phyloP scores from a whole-genome alignment of 208 protist genomes.

The Acanthamoeba lugdunensis region DNA sequence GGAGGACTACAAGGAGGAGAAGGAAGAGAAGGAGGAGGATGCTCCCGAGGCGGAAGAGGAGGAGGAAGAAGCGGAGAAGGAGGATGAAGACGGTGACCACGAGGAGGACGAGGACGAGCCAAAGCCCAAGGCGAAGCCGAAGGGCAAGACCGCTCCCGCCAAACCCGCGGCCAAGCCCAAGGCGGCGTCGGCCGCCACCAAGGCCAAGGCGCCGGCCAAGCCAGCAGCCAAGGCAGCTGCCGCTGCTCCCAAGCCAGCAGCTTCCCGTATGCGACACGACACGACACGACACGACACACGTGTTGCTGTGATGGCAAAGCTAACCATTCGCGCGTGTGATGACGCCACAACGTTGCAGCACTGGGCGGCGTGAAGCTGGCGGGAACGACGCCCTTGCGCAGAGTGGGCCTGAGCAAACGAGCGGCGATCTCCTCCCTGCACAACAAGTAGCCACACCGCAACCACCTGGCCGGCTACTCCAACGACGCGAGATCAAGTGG shows the following conservation, averaged over 20 bases:
- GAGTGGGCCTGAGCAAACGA: conserved; percentile 27
- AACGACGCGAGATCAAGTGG: background rate
- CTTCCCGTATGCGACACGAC: background rate
- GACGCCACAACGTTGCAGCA: background rate
- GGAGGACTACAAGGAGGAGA: background rate
- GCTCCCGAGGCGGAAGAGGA: background rate
- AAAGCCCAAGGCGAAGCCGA: background rate
- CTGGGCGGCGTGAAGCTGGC: conserved; percentile 25
- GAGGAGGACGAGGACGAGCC: background rate
- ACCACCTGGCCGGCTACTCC: no score
- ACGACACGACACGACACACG: background rate
- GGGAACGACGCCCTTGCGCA: background rate
- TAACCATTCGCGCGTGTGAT: background rate
- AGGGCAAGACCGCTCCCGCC: background rate
- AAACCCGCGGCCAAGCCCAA: background rate
- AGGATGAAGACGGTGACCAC: background rate
- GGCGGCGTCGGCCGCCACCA: background rate
- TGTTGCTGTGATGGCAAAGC: background rate
- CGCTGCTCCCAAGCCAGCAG: background rate
- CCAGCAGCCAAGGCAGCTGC: background rate
- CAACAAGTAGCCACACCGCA: background rate
- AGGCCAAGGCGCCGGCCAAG: background rate
- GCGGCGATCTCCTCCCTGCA: background rate
- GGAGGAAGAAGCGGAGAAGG: background rate
- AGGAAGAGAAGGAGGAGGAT: background rate